These are phyloP conservation scores for Yarrowia sp. DNA, from an alignment of 805 yeast species.

Conservation along the genomic window DNA sequence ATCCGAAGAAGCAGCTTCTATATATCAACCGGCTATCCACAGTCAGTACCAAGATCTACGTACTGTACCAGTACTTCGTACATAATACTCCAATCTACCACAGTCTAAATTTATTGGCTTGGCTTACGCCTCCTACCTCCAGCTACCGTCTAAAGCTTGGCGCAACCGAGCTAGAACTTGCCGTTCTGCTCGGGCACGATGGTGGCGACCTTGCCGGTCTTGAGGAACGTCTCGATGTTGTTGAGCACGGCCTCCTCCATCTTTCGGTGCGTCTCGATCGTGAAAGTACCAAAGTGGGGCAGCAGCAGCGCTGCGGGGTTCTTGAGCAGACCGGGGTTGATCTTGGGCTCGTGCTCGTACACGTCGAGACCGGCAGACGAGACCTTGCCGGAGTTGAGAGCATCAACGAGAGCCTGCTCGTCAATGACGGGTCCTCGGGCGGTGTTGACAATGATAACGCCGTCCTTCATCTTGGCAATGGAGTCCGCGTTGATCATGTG, in stretches of 20 bases:
- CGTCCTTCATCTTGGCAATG: constrained; percentile 50
- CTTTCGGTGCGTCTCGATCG: constrained; percentile 47
- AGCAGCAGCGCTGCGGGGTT: constrained; percentile 49
- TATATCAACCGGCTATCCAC: too few relatives aligned
- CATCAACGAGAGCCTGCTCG: constrained; percentile 47
- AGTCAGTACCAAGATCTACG: too few relatives aligned
- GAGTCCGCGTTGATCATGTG: constrained; percentile 51
- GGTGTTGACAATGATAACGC: constrained; percentile 53
- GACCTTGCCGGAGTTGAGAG: constrained; percentile 49
- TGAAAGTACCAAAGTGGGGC: constrained; percentile 51
- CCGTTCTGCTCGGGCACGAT: constrained; percentile 66
- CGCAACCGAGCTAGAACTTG: constrained; percentile 25
- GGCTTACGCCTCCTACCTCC: too few relatives aligned
- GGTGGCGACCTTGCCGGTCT: constrained; percentile 65
- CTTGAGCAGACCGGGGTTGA: constrained; percentile 46
- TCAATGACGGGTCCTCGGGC: constrained; percentile 61
- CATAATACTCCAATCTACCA: too few relatives aligned
- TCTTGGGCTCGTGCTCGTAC: constrained; percentile 54
- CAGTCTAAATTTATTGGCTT: too few relatives aligned
- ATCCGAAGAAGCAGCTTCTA: too few relatives aligned
- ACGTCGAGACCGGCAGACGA: constrained; percentile 55
- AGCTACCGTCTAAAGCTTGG: too few relatives aligned
- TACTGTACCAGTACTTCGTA: too few relatives aligned
- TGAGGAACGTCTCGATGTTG: constrained; percentile 56
- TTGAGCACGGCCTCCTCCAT: constrained; percentile 78